phyloP scores from a whole-genome alignment of 495 filamentous ascomycete genomes.

The Penicillium mononematosum region DNA sequence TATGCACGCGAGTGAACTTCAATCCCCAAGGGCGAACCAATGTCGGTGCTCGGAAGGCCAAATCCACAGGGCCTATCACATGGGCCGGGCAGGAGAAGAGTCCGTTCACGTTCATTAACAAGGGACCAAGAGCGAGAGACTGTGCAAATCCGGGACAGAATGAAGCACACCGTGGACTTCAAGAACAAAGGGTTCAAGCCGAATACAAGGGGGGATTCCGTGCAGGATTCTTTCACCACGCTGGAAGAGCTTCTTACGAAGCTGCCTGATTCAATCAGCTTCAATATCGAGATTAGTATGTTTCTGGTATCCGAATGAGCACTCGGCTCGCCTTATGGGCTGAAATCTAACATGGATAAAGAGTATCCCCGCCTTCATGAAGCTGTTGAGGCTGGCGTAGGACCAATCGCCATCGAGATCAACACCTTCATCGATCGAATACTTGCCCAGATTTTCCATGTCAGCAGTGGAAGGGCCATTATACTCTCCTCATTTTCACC shows the following conservation, averaged over 20 bases:
- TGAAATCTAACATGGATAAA: not conserved
- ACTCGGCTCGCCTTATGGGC: too few species aligned
- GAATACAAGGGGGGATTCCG: conserved; percentile 36
- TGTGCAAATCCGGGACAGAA: conserved; percentile 25
- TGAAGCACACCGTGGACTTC: conserved; percentile 39
- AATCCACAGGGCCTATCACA: not conserved
- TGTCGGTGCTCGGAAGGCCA: not conserved
- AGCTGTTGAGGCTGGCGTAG: conserved; percentile 38
- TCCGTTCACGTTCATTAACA: conserved; percentile 18
- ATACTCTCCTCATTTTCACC: conserved; percentile 45
- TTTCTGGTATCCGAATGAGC: not conserved
- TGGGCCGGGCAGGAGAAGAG: conserved; percentile 40
- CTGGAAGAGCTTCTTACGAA: conserved; percentile 34
- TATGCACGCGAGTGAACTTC: conserved; percentile 26
- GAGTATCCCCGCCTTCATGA: conserved; percentile 40
- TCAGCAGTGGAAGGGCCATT: conserved; percentile 27
- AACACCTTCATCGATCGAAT: conserved; percentile 44
- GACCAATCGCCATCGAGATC: conserved; percentile 36
- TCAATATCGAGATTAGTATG: conserved; percentile 44
- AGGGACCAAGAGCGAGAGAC: conserved; percentile 4
- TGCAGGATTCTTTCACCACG: conserved; percentile 38
- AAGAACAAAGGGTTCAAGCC: conserved; percentile 34
- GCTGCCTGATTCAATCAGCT: conserved; percentile 31
- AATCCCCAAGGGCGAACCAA: conserved; percentile 13
- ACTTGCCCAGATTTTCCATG: conserved; percentile 27